phyloP scores from a whole-genome alignment of 352 stramenopile species.

The Phytopythium boreale region DNA sequence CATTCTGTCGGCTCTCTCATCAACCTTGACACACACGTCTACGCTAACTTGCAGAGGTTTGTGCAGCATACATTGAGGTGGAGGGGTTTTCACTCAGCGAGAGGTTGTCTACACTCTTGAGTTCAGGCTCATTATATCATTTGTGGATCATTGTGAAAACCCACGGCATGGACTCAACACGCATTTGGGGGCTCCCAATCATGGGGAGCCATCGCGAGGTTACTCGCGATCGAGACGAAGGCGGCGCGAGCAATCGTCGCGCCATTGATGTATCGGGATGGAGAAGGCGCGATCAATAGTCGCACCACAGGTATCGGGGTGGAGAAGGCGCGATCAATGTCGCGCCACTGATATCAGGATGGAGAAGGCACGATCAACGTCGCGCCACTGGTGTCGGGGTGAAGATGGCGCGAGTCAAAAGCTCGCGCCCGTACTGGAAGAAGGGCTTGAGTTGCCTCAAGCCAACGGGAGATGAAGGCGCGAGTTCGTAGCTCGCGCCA shows the following conservation, averaged over 20 bases:
- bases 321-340: neutral
- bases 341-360: too few relatives aligned
- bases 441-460: too few relatives aligned
- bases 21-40: neutral
- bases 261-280: too few relatives aligned
- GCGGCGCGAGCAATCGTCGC: neutral
- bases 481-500: neutral
- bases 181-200: constrained; percentile 10
- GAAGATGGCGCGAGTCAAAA: neutral
- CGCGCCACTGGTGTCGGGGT: neutral
- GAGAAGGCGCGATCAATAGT: neutral
- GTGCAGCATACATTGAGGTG: constrained; percentile 10
- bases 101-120: constrained; percentile 52
- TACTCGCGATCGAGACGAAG: neutral
- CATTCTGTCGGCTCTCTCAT: neutral
- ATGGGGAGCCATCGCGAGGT: neutral
- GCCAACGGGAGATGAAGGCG: too few relatives aligned
- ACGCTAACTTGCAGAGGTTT: neutral
- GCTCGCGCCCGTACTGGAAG: neutral
- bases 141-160: constrained; percentile 62
- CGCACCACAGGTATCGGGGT: neutral
- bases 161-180: constrained; percentile 3
- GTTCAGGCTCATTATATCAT: constrained; percentile 86
- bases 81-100: constrained; percentile 54
- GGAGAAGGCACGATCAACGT: neutral